Evolutionary conservation across 129 eudicot genomes (phyloP), one percentile per base, ranked within the genome.

Genomic region (Flaveria bidentis): DNA sequence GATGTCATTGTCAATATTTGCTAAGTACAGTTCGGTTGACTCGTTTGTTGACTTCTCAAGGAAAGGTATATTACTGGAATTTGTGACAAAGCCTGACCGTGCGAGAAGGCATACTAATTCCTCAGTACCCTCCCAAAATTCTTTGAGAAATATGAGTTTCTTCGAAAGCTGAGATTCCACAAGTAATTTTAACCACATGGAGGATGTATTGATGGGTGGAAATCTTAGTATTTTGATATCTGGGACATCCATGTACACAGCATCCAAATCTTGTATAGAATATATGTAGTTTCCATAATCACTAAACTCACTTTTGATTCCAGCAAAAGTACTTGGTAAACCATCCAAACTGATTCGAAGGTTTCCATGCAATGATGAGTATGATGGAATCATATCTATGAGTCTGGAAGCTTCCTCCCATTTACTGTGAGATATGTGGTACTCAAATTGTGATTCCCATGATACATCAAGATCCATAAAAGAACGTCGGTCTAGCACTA

Each of bases 401-500:
- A 94, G 91, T 82, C 80, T 84, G 61, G 91, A 87, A 75, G 89
- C 91, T 84, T 91, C 96, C 69, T 70, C 79, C 90, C 89, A 86
- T 69, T 91, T 90, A 82, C 86, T 89, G 85, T 94, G 98, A 84
- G 86, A 83, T 78, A 91, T 82, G 82, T 89, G 88, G 80, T 88
- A 94, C 84, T 94, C 98, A 79, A 91, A 85, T 82, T 91, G 90
- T 56, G 98, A 91, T 84, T 94, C 98, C 98, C 97, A 94, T 66
- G 88, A 84, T 41, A 89, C 52, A 65, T 94, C 82, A 44, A 87
- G 81, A 58, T 92, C 98, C 90, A 87, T 84, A 25, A 86, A 80
- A 50, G 86, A 90, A 52, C 85, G 86, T 86, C 89, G 96, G 81
- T 87, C 98, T 78, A 94, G 86, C 85, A 94, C 82, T 80, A 94